Conservation (phyloP, 176 grass and related monocot genomes). For the Dactylis glomerata region DNA sequence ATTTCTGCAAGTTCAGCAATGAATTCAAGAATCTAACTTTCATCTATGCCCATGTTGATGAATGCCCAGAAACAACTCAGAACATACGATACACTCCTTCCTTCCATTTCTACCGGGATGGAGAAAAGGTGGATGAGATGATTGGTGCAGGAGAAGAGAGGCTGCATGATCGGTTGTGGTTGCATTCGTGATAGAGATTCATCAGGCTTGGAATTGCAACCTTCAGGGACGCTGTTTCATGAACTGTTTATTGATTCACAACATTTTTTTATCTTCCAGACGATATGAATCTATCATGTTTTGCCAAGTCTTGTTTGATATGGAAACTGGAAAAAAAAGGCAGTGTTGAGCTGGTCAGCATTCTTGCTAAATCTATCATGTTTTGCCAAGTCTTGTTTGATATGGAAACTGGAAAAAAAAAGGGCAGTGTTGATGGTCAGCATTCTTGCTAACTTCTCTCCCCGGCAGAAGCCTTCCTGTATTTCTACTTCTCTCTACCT, state of each 20-base stretch:
- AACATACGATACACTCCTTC: constrained; percentile 84
- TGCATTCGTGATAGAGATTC: constrained; percentile 61
- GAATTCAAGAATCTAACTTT: constrained; percentile 82
- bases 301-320: neutral
- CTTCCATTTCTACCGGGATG: constrained; percentile 78
- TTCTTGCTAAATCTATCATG: neutral
- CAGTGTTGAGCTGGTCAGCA: neutral
- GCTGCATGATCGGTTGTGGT: constrained; percentile 79
- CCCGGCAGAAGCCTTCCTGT: neutral
- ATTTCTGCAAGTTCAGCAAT: constrained; percentile 69
- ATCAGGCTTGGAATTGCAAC: neutral
- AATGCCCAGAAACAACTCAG: constrained; percentile 81
- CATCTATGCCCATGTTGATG: constrained; percentile 85
- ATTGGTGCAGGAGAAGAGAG: constrained; percentile 78
- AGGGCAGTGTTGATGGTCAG: no score
- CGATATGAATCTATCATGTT: neutral
- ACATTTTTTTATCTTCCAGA: neutral
- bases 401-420: neutral
- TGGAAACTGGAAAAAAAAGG: neutral
- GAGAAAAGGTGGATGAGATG: constrained; percentile 94
- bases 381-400: neutral
- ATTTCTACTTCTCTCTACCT: neutral
- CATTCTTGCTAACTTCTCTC: neutral
- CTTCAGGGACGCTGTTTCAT: neutral
- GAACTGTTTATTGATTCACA: neutral